phyloP scores from a whole-genome alignment of 352 stramenopile genomes.

The Phytophthora colocasiae region DNA sequence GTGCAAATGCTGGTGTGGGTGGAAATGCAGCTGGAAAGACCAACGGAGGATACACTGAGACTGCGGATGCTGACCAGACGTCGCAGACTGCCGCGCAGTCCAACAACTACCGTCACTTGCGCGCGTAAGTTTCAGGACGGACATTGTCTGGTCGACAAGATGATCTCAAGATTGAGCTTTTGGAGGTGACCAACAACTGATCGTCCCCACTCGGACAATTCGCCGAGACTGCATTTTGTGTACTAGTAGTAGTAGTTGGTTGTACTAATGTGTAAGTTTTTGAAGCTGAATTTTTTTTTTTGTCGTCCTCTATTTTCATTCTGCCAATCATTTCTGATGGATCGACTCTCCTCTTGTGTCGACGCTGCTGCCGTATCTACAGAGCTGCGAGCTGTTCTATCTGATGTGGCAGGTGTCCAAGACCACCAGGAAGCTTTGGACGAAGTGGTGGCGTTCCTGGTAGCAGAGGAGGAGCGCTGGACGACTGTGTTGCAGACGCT shows the following conservation, averaged over 20 bases:
- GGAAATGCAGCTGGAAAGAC: not conserved
- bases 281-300: too few relatives aligned
- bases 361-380: constrained; percentile 20
- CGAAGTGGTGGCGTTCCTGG: constrained; percentile 29
- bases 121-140: not conserved
- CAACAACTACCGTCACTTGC: not conserved
- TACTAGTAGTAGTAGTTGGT: too few relatives aligned
- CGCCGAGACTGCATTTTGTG: not conserved
- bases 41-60: not conserved
- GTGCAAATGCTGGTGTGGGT: not conserved
- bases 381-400: constrained; percentile 16
- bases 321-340: constrained; percentile 4
- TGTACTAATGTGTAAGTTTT: not conserved
- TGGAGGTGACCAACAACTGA: not conserved
- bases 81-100: not conserved
- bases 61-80: not conserved
- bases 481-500: constrained; percentile 2
- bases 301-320: not conserved
- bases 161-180: not conserved
- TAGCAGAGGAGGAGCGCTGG: constrained; percentile 24
- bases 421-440: constrained; percentile 16
- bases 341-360: constrained; percentile 19
- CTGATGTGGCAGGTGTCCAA: constrained; percentile 6
- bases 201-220: not conserved
- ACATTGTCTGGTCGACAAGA: not conserved